A percentile compares a stretch with the other conserved stretches of the same genome.
Conservation (phyloP, 2,329 filamentous ascomycete species). For the Cytospora schulzeri region DNA sequence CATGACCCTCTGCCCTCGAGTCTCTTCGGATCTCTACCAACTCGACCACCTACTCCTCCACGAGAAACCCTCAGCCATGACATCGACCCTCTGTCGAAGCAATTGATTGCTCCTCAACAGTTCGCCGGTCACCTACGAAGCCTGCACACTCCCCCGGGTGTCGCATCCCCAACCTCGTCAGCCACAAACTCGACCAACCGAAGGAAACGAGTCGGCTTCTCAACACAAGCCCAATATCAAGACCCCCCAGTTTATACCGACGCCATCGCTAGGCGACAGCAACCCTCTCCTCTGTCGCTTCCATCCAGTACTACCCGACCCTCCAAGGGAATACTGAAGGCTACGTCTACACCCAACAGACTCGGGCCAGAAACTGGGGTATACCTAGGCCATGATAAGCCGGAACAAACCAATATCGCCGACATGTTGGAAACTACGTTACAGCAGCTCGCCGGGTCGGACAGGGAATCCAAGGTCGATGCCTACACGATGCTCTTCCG, state of each 20-base stretch:
- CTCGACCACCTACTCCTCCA: slow-evolving; percentile 70
- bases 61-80: slow-evolving; percentile 50
- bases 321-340: slow-evolving; percentile 77
- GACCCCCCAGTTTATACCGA: slow-evolving; percentile 52
- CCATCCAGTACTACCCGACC: slow-evolving; percentile 46
- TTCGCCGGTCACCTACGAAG: slow-evolving; percentile 43
- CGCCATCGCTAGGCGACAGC: slow-evolving; percentile 42
- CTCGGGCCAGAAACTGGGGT: slow-evolving; percentile 46
- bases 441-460: slow-evolving; percentile 75
- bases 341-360: slow-evolving; percentile 53
- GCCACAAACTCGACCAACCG: slow-evolving; percentile 47
- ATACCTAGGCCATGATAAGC: slow-evolving; percentile 43
- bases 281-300: slow-evolving; percentile 44
- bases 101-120: slow-evolving; percentile 38
- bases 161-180: slow-evolving; percentile 45
- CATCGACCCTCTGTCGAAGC: slow-evolving; percentile 39
- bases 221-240: slow-evolving; percentile 57
- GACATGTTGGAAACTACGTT: slow-evolving; percentile 85
- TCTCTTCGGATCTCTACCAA: slow-evolving; percentile 55
- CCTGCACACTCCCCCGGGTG: slow-evolving; percentile 56
- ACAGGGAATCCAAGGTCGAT: slow-evolving; percentile 74
- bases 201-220: slow-evolving; percentile 61
- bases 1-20: slow-evolving; percentile 35
- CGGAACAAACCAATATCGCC: slow-evolving; percentile 58
- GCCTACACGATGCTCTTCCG: slow-evolving; percentile 81